These are phyloP conservation scores for Immersiporthe knoxdaviesiana DNA, from an alignment of 2,329 filamentous ascomycete genomes.

Conservation along the genomic window DNA sequence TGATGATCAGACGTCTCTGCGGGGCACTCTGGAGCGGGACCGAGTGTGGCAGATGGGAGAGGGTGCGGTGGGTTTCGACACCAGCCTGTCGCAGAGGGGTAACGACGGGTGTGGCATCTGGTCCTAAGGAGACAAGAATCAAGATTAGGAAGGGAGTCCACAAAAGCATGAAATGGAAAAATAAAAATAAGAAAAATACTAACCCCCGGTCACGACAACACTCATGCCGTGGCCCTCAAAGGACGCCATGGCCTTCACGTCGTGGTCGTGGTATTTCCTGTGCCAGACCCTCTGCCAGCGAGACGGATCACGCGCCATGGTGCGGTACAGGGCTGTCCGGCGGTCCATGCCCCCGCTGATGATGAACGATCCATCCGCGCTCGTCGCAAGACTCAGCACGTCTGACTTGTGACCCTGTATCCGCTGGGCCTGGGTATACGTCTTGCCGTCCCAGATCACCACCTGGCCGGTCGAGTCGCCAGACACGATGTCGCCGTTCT, in stretches of 20 bases:
- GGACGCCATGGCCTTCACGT: constrained; percentile 91
- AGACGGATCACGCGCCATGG: constrained; percentile 59
- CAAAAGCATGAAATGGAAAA: not conserved
- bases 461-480: constrained; percentile 94
- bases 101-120: constrained; percentile 82
- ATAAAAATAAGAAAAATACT: too few species aligned
- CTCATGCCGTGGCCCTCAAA: constrained; percentile 85
- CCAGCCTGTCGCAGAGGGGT: constrained; percentile 78
- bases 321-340: constrained; percentile 80
- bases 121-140: constrained; percentile 58
- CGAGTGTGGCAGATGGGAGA: constrained; percentile 83
- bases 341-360: constrained; percentile 92
- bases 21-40: constrained; percentile 74
- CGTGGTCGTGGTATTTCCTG: constrained; percentile 85
- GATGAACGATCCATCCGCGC: constrained; percentile 77
- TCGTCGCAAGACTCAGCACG: constrained; percentile 83
- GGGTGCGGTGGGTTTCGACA: constrained; percentile 77
- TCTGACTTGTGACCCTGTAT: constrained; percentile 88
- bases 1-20: constrained; percentile 74
- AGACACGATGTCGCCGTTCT: constrained; percentile 87
- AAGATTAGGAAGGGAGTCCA: constrained; percentile 34
- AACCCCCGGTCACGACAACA: constrained; percentile 89
- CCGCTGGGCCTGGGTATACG: constrained; percentile 84
- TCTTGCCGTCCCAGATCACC: constrained; percentile 91
- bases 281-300: constrained; percentile 89